Evolutionary conservation across 2,329 filamentous ascomycete species (phyloP), one percentile per base, ranked within the genome.

Genomic region (Verticillium klebahnii): DNA sequence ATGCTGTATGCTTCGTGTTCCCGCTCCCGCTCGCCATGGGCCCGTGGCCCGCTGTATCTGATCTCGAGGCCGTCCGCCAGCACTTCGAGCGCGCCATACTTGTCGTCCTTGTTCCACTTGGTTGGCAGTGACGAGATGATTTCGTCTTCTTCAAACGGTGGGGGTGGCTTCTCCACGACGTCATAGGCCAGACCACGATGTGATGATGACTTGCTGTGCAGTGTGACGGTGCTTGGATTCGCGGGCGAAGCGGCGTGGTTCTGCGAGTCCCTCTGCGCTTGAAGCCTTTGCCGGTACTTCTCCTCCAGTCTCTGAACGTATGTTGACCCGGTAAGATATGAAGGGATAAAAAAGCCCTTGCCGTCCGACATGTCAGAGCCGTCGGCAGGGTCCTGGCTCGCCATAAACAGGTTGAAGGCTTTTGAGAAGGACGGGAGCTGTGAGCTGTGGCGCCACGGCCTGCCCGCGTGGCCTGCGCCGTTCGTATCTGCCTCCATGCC

Each of bases 141-240:
- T 25, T 81, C 78, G 57, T 90, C 86, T 37, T 90, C 85, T 40
- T 89, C 85, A 39, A 77, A 70, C 1, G 80, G 75, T 0, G 89
- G 85, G 34, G 86, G 79, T 23, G 45, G 45, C 66, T 91, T 88
- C 77, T 97, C 94, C 68, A 96, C 88, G 63, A 96, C 83, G 70
- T 96, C 92, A 74, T 92, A 92, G 17, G 90, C 87, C 77, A 96
- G 86, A 23, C 92, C 93, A 60, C 90, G 84, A 75, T 96, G 89
- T 34, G 83, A 79, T 5, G 78, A 73, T 3, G 89, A 83, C 72
- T 86, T 87, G 62, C 73, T 67, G 73, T 84, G 82, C 62, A 89
- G 73, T 69, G 70, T 75, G 65, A 66, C 80, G 73, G 81, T 85
- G 76, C 69, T 74, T 40, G 68, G 80, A 72, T 79, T 84, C 73